A percentile compares a stretch with the other conserved stretches of the same genome.
Evolutionary conservation across 2,329 filamentous ascomycete genomes (phyloP).

Genomic region (Claviceps lovelessii): DNA sequence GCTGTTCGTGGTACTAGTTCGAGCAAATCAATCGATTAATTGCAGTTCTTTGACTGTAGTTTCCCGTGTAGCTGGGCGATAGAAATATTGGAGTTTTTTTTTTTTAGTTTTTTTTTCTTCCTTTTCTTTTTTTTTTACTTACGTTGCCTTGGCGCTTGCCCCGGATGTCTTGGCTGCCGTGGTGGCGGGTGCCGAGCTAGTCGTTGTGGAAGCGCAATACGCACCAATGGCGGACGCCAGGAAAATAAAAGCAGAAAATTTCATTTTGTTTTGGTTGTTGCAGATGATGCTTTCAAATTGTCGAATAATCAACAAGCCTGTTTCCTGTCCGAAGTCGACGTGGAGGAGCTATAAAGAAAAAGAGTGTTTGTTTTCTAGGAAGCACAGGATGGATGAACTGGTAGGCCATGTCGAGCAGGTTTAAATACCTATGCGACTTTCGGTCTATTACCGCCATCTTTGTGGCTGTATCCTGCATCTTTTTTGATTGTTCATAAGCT

Average conservation of each 20-base stretch:
- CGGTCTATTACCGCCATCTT: background rate
- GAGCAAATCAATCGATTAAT: background rate
- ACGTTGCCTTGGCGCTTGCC: background rate
- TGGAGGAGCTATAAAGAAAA: background rate
- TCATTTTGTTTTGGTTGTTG: background rate
- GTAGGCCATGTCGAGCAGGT: background rate
- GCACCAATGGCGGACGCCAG: background rate
- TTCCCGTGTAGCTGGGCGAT: too few species aligned
- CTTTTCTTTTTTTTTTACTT: background rate
- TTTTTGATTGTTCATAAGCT: background rate
- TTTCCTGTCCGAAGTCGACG: background rate
- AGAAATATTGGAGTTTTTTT: too few species aligned
- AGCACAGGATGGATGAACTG: background rate
- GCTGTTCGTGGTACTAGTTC: background rate
- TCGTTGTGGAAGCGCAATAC: background rate
- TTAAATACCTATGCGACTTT: background rate
- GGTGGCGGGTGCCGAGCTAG: background rate
- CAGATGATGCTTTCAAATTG: too few species aligned
- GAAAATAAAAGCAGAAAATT: background rate
- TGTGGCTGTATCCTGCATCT: background rate
- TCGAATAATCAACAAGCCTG: background rate
- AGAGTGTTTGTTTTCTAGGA: background rate
- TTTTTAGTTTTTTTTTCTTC: too few species aligned
- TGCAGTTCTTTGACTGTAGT: background rate
- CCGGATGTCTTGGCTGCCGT: background rate